A percentile compares a stretch with the other conserved stretches of the same genome.
These are phyloP conservation scores for Epicoccum sorghinum DNA, from an alignment of 2,329 filamentous ascomycete species.

Conservation along the genomic window DNA sequence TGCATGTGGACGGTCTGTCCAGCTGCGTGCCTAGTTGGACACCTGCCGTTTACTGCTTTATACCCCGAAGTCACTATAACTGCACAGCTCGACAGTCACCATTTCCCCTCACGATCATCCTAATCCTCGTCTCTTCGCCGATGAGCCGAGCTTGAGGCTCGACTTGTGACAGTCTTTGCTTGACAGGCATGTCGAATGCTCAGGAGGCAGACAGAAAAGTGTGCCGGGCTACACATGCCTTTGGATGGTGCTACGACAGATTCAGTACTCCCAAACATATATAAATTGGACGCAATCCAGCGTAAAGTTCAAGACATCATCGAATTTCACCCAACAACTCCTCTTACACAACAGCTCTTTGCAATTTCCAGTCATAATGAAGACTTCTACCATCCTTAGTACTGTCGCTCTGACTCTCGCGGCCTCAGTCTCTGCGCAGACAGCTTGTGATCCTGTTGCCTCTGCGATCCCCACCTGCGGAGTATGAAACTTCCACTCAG, in stretches of 20 bases:
- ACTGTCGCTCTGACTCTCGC: slow-evolving; percentile 6
- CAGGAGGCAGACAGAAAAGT: background rate
- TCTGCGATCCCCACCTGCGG: slow-evolving; percentile 20
- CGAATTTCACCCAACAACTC: too few relatives aligned
- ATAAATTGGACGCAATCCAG: background rate
- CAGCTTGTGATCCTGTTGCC: slow-evolving; percentile 18
- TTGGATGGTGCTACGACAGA: background rate
- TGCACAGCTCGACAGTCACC: background rate
- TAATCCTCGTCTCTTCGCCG: background rate
- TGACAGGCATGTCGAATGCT: background rate
- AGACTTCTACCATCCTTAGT: slow-evolving; percentile 5
- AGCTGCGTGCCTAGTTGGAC: too few relatives aligned
- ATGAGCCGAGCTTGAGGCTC: slow-evolving; percentile 3
- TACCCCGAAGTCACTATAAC: background rate
- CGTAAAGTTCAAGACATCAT: background rate
- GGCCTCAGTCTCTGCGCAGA: slow-evolving; percentile 18
- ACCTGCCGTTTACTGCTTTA: background rate
- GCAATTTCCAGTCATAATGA: background rate
- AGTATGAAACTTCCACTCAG: background rate
- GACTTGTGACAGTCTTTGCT: slow-evolving; percentile 2
- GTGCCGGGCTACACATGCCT: background rate
- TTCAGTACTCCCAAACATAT: background rate
- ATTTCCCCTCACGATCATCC: slow-evolving; percentile 9
- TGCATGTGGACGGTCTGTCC: too few relatives aligned
- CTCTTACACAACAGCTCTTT: too few relatives aligned